Percentiles rank a stretch among this genome's conserved stretches.
These are phyloP conservation scores for Microcera coccophila DNA, from an alignment of 2,329 filamentous ascomycete genomes.

Conservation along the genomic window DNA sequence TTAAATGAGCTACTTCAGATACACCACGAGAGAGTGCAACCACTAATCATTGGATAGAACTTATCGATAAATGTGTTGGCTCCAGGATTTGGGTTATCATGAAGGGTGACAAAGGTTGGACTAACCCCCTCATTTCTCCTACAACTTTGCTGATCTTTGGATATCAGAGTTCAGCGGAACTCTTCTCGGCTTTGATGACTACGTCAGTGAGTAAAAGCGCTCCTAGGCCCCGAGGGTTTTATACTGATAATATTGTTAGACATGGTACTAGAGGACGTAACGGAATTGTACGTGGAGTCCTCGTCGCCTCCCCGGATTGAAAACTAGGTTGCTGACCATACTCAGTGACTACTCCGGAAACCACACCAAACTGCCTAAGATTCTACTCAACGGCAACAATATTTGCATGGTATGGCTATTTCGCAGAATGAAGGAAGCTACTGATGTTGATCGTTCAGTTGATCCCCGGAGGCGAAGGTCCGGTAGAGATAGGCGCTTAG, in stretches of 20 bases:
- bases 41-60: conserved; percentile 55
- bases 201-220: conserved; percentile 78
- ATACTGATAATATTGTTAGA: conserved; percentile 52
- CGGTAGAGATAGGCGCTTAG: conserved; percentile 36
- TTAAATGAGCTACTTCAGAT: neutral
- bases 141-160: conserved; percentile 15
- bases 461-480: conserved; percentile 74
- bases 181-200: conserved; percentile 94
- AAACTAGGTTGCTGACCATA: conserved; percentile 25
- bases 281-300: conserved; percentile 70
- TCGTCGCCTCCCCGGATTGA: neutral
- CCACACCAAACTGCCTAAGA: conserved; percentile 87
- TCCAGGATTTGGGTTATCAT: conserved; percentile 98
- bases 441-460: conserved; percentile 47
- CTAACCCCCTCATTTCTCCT: neutral
- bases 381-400: conserved; percentile 95
- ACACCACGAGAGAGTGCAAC: neutral
- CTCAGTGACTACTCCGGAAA: conserved; percentile 83
- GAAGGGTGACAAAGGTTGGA: conserved; percentile 93
- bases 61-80: conserved; percentile 98
- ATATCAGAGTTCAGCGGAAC: conserved; percentile 86
- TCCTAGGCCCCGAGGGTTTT: neutral
- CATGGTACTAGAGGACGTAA: conserved; percentile 97
- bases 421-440: too few relatives aligned
- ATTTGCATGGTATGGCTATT: conserved; percentile 81